A percentile compares a stretch with the other conserved stretches of the same genome.
These are phyloP conservation scores for Aspergillus udagawae DNA, from an alignment of 2,329 filamentous ascomycete species.

Conservation along the genomic window DNA sequence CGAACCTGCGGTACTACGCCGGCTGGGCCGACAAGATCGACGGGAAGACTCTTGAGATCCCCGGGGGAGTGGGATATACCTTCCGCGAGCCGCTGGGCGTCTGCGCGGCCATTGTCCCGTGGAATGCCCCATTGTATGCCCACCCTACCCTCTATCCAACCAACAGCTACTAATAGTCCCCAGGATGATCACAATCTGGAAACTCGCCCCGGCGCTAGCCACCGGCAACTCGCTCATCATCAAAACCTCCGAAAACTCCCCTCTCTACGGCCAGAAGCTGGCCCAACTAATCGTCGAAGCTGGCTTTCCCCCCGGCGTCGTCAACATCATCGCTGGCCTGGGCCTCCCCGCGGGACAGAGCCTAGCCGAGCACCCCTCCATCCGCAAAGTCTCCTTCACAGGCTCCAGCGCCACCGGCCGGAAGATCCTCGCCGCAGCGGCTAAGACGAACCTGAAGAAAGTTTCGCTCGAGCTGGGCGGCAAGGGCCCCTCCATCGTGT, in stretches of 20 bases:
- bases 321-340: constrained; percentile 41
- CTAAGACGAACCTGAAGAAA: constrained; percentile 31
- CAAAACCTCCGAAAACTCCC: constrained; percentile 62
- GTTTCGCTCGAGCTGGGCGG: constrained; percentile 34
- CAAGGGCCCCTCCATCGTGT: constrained; percentile 32
- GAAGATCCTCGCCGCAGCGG: constrained; percentile 25
- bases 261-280: constrained; percentile 48
- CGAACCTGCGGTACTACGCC: constrained; percentile 24
- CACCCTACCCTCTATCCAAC: too few species aligned
- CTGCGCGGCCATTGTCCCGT: constrained; percentile 28
- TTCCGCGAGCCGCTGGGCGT: constrained; percentile 26
- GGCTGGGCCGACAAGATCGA: constrained; percentile 29
- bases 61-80: constrained; percentile 21
- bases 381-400: constrained; percentile 34
- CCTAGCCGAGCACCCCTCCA: constrained; percentile 25
- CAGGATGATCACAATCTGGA: constrained; percentile 38
- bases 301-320: constrained; percentile 48
- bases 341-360: constrained; percentile 47
- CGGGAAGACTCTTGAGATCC: constrained; percentile 21
- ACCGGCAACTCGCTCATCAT: constrained; percentile 66
- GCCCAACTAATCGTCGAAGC: constrained; percentile 48
- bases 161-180: too few species aligned
- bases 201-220: constrained; percentile 60
- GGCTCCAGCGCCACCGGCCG: constrained; percentile 27
- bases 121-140: constrained; percentile 27